Evolutionary conservation across 2,329 filamentous ascomycete genomes (phyloP), one percentile per base, ranked within the genome.

Genomic region (Thermomyces lanuginosus): DNA sequence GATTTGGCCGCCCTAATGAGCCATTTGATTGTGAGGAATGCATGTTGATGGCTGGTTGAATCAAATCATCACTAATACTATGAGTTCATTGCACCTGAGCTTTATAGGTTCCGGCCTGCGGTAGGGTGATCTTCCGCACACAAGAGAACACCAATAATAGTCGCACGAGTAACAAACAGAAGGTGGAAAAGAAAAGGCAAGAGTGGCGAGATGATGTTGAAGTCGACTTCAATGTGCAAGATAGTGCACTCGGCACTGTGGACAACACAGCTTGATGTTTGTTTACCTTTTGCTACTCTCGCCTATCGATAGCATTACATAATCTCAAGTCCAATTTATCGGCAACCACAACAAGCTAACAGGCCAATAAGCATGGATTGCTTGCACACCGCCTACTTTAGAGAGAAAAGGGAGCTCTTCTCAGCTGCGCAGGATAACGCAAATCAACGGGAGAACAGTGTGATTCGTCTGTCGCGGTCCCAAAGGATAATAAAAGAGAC

Each of bases 1-100:
- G 78, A 56, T 81, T 86, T 48, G 72, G 78, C 44, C 82, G 75
- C 61, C 75, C 79, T 49, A 76, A 69, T 40, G 74, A 69, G 52
- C 69, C 68, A 51, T 64, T 69, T 42, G 64, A 60, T 36, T 66
- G 60, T 49, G 65, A 64, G 29, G 56, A 60, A 45, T 62, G 61
- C 64, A 69, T 71, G 12, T 22, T 33, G 20, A 26, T 37, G 26
- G 36, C 37, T 34, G 29, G 38, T 30, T 32, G 29, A 16, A 31
- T 16, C 21, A 28, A 22, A 26, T 25, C 32, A 35, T 35, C 24
- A 30, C 28, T 30, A 22, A 18, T 33, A 27, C 11, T 21, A 19
- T 21, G 28, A 23, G 16, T 10, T 31, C 24, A 28, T 30, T 27
- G 28, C 20, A 25, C 16, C 20, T 16, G 12, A 15, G 8, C 23